A percentile compares a stretch with the other conserved stretches of the same genome.
These are phyloP conservation scores for Entophlyctis helioformis DNA, from an alignment of 192 early-diverging fungal species.

Conservation along the genomic window DNA sequence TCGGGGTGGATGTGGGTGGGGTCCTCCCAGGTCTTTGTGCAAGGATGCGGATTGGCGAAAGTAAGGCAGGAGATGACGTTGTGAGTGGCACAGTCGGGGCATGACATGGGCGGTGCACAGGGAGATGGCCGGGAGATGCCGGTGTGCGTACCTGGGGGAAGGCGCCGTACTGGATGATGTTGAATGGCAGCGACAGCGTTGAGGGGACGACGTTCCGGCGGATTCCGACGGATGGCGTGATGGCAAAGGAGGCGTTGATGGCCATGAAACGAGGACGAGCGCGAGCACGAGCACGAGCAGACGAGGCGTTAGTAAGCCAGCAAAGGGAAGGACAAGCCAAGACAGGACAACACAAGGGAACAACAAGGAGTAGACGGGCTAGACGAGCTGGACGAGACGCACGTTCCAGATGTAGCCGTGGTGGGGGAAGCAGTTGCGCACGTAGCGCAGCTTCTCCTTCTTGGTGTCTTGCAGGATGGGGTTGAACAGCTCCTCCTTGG, in stretches of 20 bases:
- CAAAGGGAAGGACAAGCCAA: too few relatives aligned
- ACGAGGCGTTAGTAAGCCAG: too few relatives aligned
- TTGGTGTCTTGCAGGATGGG: slow-evolving; percentile 98
- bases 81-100: too few relatives aligned
- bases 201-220: too few relatives aligned
- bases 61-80: not conserved
- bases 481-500: slow-evolving; percentile 93
- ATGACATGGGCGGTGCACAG: too few relatives aligned
- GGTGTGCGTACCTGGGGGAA: slow-evolving; percentile 78
- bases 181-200: too few relatives aligned
- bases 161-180: slow-evolving; percentile 62
- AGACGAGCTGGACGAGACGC: not conserved
- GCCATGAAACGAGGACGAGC: too few relatives aligned
- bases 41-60: not conserved
- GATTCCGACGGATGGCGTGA: too few relatives aligned
- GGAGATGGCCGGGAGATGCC: too few relatives aligned
- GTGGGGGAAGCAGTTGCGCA: slow-evolving; percentile 98
- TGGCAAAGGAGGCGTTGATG: too few relatives aligned
- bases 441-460: slow-evolving; percentile 97
- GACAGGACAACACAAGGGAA: not conserved
- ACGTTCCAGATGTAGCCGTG: slow-evolving; percentile 99
- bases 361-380: not conserved
- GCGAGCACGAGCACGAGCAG: too few relatives aligned
- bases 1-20: slow-evolving; percentile 79
- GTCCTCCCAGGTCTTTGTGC: slow-evolving; percentile 99